Evolutionary conservation across 352 stramenopile species (phyloP).

Genomic region (Phytopythium delawarense): DNA sequence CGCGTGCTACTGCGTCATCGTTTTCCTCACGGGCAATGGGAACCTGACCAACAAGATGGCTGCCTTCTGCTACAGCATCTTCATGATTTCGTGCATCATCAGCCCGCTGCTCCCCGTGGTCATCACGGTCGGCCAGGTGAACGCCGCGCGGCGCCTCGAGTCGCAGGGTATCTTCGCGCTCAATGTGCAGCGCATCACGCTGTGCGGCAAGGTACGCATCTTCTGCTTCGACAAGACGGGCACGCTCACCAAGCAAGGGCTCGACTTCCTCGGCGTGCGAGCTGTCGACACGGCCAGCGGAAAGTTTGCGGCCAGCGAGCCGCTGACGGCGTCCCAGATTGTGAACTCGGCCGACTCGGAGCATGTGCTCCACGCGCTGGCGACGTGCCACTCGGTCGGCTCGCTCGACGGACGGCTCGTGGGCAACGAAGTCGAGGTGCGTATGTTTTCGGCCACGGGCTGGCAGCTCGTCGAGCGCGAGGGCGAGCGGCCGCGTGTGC

Average conservation of each 20-base stretch:
- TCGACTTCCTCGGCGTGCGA: constrained; percentile 51
- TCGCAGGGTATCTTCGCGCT: constrained; percentile 50
- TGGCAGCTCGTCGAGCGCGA: constrained; percentile 36
- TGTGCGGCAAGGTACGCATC: constrained; percentile 66
- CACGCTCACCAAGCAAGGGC: constrained; percentile 72
- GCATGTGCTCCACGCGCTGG: constrained; percentile 28
- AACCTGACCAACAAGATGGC: constrained; percentile 39
- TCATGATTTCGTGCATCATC: constrained; percentile 40
- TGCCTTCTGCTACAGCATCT: constrained; percentile 41
- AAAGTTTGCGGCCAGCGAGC: neutral
- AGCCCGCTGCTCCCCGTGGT: constrained; percentile 70
- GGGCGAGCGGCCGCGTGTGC: constrained; percentile 14
- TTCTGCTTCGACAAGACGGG: constrained; percentile 86
- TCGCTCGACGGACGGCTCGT: constrained; percentile 39
- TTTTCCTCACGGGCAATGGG: constrained; percentile 33
- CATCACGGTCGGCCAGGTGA: constrained; percentile 62
- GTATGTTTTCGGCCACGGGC: constrained; percentile 60
- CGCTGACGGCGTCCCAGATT: neutral
- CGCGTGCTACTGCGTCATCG: constrained; percentile 28
- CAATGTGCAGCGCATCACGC: constrained; percentile 57
- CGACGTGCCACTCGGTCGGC: constrained; percentile 57
- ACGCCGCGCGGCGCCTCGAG: constrained; percentile 47
- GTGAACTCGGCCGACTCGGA: constrained; percentile 1
- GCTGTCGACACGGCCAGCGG: constrained; percentile 8
- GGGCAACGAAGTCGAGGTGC: constrained; percentile 70